Evolutionary conservation across 345 rosid species (phyloP), one percentile per base, ranked within the genome.

Genomic region (Brassica nigra): DNA sequence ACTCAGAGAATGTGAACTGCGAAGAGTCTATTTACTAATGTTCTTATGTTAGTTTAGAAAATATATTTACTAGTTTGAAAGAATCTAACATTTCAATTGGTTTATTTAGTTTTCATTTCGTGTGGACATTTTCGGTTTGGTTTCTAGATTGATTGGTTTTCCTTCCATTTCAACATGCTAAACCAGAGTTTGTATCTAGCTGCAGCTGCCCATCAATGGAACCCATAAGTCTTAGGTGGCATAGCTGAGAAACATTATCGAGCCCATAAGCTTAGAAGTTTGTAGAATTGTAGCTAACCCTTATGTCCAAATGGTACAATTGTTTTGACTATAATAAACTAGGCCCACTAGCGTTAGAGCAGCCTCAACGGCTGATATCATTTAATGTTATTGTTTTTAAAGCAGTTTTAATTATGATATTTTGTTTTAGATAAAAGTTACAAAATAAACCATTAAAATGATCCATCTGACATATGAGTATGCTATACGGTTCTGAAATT

Each of bases 261-360:
- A 37, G 81, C 77, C 81, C 61, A 62, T 15, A 42, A 34, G 29
- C 59, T 29, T 61, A 8, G 8, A 72, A 20, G 1, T 16, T 0
- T 55, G 9, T 54, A 66, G 16, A 28, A 65, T 37, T 68, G 44
- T 57, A 57, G 12, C 4, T 15, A 33, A 20, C 14, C 5, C 12
- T 18, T 52, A 8, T 66, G 64, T 15, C 74, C 36, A 58, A 55
- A 11, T 55, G 4, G 31, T 39, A 10, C 15, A 58, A 20, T 57
- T 58, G 12, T 58, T 58, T 15, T 0, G 59, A 54, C 59, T 54
- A 6, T 54, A 16, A 2, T 23, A 59, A 14, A 58, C 9, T 23
- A 58, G 63, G 33, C 64, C 64, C 64, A 27, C 64, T 15, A 61
- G 27, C 28, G 39, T 15, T 34, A 29, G 27, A 30, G 8, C 18